Evolutionary conservation across 129 eudicot genomes (phyloP).

Genomic region (Flaveria ramosissima): DNA sequence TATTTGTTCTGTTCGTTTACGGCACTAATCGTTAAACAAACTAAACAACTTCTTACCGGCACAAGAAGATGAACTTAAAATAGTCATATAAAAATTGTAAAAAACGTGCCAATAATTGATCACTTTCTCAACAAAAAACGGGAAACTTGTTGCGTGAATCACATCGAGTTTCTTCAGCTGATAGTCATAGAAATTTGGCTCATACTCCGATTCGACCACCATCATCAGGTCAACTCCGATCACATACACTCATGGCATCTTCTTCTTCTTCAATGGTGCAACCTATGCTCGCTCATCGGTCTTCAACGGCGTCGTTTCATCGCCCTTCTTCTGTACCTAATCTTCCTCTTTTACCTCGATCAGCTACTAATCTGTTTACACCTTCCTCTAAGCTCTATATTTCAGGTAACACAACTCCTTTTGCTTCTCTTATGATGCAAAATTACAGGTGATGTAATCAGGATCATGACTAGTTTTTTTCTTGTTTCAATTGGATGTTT

Average conservation of each 20-base stretch:
- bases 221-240: conserved; percentile 33
- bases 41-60: no score
- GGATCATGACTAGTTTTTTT: conserved; percentile 5
- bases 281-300: conserved; percentile 8
- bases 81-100: no score
- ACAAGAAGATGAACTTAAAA: no score
- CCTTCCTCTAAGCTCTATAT: conserved; percentile 27
- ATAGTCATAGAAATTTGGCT: background rate
- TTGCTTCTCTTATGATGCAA: background rate
- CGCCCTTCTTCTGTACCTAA: conserved; percentile 13
- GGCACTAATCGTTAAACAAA: no score
- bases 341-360: conserved; percentile 22
- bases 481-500: conserved; percentile 14
- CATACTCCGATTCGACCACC: background rate
- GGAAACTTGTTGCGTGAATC: conserved; percentile 23
- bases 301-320: conserved; percentile 28
- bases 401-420: conserved; percentile 25
- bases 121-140: background rate
- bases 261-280: conserved; percentile 26
- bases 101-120: conserved; percentile 29
- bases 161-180: conserved; percentile 24
- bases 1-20: no score
- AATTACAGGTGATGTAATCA: background rate
- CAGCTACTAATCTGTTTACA: conserved; percentile 10
- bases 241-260: conserved; percentile 12